These are phyloP conservation scores for Heterobasidion occidentale DNA, from an alignment of 1,284 basidiomycete genomes.

Conservation along the genomic window DNA sequence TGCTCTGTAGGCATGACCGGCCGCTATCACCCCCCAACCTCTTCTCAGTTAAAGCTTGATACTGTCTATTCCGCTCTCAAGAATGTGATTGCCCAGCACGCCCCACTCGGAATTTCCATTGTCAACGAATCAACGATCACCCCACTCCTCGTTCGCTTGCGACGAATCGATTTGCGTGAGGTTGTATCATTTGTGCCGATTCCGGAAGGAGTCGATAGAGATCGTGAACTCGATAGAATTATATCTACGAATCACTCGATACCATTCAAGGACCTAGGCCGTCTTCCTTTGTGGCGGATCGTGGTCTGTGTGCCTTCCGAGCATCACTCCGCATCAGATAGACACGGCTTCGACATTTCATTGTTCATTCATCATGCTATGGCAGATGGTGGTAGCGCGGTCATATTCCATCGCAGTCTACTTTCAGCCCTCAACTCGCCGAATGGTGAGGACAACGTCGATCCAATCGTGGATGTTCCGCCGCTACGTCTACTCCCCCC, in stretches of 20 bases:
- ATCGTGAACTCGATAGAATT: background rate
- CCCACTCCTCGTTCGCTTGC: conserved; percentile 4
- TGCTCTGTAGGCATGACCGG: background rate
- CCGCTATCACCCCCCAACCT: conserved; percentile 1
- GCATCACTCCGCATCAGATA: background rate
- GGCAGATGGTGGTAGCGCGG: conserved; percentile 5
- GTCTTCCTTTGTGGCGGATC: conserved; percentile 4
- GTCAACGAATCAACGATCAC: background rate
- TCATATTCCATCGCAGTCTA: conserved; percentile 2
- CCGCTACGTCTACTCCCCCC: conserved; percentile 1
- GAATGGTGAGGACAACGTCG: background rate
- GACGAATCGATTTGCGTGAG: conserved; percentile 1
- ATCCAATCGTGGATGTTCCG: conserved; percentile 1
- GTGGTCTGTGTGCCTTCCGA: background rate
- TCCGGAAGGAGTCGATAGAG: background rate
- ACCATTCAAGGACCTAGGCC: conserved; percentile 3
- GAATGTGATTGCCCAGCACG: background rate
- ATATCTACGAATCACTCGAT: background rate
- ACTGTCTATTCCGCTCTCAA: conserved; percentile 2
- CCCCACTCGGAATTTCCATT: conserved; percentile 2
- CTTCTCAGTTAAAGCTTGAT: background rate
- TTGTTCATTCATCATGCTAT: conserved; percentile 8
- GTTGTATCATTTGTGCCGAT: conserved; percentile 1
- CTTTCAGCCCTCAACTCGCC: conserved; percentile 1
- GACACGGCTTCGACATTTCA: conserved; percentile 2